Evolutionary conservation across 2,329 filamentous ascomycete genomes (phyloP).

Genomic region (Fusarium staphyleae): DNA sequence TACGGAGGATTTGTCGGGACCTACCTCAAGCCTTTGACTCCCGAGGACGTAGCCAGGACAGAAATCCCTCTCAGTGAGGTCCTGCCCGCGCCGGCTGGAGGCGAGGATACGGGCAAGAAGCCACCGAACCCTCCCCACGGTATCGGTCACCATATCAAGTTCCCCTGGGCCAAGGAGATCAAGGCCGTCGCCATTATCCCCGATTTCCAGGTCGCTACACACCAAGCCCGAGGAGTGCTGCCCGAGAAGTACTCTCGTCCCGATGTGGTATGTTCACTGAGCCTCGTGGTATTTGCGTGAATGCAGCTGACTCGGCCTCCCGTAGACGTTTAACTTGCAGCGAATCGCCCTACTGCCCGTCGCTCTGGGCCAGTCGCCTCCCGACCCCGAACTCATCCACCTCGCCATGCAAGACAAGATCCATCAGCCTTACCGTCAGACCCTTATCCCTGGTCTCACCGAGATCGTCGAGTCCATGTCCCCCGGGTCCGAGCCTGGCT

Average conservation of each 20-base stretch:
- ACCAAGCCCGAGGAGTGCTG: constrained; percentile 85
- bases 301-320: constrained; percentile 25
- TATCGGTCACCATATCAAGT: constrained; percentile 96
- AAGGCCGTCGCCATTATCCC: constrained; percentile 97
- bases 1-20: constrained; percentile 98
- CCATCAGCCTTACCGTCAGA: constrained; percentile 94
- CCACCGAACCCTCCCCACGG: constrained; percentile 89
- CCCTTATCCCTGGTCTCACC: constrained; percentile 87
- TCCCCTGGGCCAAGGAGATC: constrained; percentile 92
- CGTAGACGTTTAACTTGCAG: constrained; percentile 86
- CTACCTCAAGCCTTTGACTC: constrained; percentile 89
- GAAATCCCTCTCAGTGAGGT: constrained; percentile 97
- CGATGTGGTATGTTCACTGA: constrained; percentile 70
- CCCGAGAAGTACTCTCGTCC: constrained; percentile 79
- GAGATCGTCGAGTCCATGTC: constrained; percentile 93
- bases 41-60: constrained; percentile 86
- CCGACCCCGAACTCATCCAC: constrained; percentile 92
- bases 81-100: constrained; percentile 86
- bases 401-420: constrained; percentile 99
- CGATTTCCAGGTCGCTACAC: constrained; percentile 94
- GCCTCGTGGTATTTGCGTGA: no score
- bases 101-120: constrained; percentile 84
- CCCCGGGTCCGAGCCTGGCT: constrained; percentile 82
- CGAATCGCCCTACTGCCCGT: constrained; percentile 89
- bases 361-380: constrained; percentile 86